Conservation (phyloP, 371 early-diverging fungal genomes). For the Mortierella sp. region DNA sequence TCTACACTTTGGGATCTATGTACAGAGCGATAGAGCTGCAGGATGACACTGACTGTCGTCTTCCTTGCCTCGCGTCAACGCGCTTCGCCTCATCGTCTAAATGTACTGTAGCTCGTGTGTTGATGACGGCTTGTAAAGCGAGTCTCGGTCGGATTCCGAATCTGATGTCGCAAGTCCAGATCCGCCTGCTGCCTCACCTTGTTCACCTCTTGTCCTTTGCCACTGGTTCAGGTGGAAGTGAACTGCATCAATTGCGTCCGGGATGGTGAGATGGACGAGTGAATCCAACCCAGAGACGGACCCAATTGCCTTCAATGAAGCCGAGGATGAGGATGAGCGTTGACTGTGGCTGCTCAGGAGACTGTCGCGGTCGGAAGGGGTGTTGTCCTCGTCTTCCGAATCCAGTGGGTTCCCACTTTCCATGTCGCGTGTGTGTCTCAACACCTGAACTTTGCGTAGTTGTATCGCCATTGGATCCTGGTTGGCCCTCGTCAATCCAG, state of each 20-base stretch:
- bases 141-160: slow-evolving; percentile 9
- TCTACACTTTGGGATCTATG: background rate
- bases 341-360: slow-evolving; percentile 7
- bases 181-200: background rate
- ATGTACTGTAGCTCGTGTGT: slow-evolving; percentile 16
- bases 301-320: background rate
- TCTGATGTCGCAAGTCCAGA: slow-evolving; percentile 2
- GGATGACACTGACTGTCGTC: too few species aligned
- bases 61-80: too few species aligned
- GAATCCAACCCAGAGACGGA: slow-evolving; percentile 10
- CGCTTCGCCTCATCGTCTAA: too few species aligned
- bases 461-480: background rate
- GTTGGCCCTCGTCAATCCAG: slow-evolving; percentile 13
- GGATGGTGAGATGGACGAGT: slow-evolving; percentile 26
- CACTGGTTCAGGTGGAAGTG: slow-evolving; percentile 1
- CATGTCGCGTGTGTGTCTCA: background rate
- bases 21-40: background rate
- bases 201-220: background rate
- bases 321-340: background rate
- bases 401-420: background rate
- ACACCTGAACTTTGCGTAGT: background rate
- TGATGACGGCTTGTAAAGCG: slow-evolving; percentile 6
- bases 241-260: slow-evolving; percentile 25
- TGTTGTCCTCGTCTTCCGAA: background rate
- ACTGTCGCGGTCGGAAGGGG: background rate